phyloP scores from a whole-genome alignment of 345 rosid species.

The Sisymbrium irio region DNA sequence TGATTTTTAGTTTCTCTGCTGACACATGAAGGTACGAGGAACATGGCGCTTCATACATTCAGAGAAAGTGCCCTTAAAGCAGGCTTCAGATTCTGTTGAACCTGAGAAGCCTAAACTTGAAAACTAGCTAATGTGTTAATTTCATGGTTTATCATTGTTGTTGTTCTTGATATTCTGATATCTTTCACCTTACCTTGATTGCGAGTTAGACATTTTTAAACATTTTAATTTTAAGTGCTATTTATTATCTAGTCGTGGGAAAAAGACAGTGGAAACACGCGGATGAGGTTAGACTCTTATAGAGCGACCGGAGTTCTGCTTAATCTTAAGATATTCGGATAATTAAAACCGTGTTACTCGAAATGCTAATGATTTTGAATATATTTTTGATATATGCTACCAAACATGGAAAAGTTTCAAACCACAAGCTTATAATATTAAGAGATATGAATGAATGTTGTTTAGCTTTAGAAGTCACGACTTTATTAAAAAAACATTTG shows the following conservation, averaged over 20 bases:
- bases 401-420: no score
- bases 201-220: not conserved
- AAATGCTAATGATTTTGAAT: not conserved
- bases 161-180: no score
- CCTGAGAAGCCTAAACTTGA: conserved; percentile 14
- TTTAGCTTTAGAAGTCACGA: not conserved
- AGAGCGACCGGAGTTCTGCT: not conserved
- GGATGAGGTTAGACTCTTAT: not conserved
- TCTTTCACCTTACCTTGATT: not conserved
- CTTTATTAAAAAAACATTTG: not conserved
- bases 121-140: conserved; percentile 20
- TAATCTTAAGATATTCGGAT: not conserved
- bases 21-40: conserved; percentile 72
- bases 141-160: not conserved
- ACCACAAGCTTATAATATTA: not conserved
- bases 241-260: not conserved
- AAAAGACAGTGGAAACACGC: not conserved
- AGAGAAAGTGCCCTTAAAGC: conserved; percentile 87
- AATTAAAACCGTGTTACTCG: not conserved
- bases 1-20: not conserved
- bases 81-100: not conserved
- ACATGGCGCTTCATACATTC: conserved; percentile 93
- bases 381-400: no score
- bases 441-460: not conserved
- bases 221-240: not conserved